phyloP scores from a whole-genome alignment of 2,329 filamentous ascomycete species.

The Penicillium sp. region DNA sequence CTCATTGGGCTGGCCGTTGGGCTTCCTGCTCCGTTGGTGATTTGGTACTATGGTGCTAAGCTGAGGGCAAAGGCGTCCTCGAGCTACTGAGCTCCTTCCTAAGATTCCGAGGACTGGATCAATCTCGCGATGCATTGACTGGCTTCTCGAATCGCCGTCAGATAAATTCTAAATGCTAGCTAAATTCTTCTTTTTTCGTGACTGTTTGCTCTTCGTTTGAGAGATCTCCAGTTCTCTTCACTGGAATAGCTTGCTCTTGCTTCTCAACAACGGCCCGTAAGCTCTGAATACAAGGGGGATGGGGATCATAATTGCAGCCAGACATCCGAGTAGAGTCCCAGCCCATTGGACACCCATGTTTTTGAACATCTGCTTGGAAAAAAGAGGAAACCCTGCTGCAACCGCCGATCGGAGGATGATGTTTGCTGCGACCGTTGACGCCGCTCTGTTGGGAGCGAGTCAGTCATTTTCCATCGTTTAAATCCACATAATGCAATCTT shows the following conservation, averaged over 20 bases:
- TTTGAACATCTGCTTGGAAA: constrained; percentile 34
- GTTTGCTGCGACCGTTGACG: constrained; percentile 36
- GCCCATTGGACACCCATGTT: constrained; percentile 37
- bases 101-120: no score
- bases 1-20: constrained; percentile 25
- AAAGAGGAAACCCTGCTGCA: constrained; percentile 35
- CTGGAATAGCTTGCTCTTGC: constrained; percentile 19
- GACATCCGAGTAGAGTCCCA: constrained; percentile 32
- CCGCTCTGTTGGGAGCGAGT: constrained; percentile 20
- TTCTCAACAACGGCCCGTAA: constrained; percentile 27
- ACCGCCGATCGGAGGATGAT: constrained; percentile 33
- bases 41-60: constrained; percentile 48
- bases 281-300: constrained; percentile 29
- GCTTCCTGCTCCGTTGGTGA: constrained; percentile 44
- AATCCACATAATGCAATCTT: background rate
- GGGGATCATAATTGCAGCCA: constrained; percentile 32
- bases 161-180: background rate
- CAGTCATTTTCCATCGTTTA: background rate
- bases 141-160: background rate
- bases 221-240: background rate
- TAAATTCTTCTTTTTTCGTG: background rate
- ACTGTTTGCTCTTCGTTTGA: background rate
- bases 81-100: background rate
- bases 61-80: constrained; percentile 26
- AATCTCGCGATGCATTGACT: background rate